A percentile compares a stretch with the other conserved stretches of the same genome.
Evolutionary conservation across 768 basidiomycete genomes (phyloP).

Genomic region (Lactifluus piperatus): DNA sequence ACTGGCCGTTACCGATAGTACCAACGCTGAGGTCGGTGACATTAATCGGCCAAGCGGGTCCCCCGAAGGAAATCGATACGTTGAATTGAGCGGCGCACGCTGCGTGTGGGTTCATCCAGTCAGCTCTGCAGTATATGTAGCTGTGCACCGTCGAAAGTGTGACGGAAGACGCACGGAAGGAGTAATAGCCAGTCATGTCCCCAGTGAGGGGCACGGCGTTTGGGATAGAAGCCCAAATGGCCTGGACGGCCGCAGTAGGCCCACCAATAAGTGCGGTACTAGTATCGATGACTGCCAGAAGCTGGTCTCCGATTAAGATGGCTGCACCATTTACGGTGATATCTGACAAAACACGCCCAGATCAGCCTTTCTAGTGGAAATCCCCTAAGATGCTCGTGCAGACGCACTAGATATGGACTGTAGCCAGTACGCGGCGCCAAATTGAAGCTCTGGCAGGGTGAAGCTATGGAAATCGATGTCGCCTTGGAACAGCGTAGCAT

Average conservation of each 20-base stretch:
- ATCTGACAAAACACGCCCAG: constrained; percentile 29
- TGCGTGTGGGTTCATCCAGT: constrained; percentile 24
- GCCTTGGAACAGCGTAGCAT: constrained; percentile 53
- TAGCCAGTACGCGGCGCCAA: constrained; percentile 49
- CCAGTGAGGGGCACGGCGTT: constrained; percentile 40
- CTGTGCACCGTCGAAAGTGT: background rate
- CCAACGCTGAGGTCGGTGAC: constrained; percentile 76
- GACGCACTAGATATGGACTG: constrained; percentile 44
- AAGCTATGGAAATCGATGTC: constrained; percentile 59
- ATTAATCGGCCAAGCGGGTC: constrained; percentile 67
- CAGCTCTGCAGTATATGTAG: background rate
- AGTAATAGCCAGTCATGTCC: constrained; percentile 59
- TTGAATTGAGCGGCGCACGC: constrained; percentile 57
- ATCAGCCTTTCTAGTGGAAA: background rate
- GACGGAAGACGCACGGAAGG: constrained; percentile 52
- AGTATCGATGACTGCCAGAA: constrained; percentile 82
- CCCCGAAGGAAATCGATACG: constrained; percentile 68
- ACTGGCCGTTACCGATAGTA: constrained; percentile 34
- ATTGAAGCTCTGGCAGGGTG: constrained; percentile 28
- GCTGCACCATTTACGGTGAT: constrained; percentile 51
- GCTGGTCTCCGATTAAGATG: constrained; percentile 34
- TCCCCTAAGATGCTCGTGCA: background rate
- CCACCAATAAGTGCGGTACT: constrained; percentile 93
- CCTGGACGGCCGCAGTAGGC: constrained; percentile 48
- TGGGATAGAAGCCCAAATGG: constrained; percentile 59